Conservation (phyloP, 352 stramenopile genomes). For the Phytopythium chamaehyphon region DNA sequence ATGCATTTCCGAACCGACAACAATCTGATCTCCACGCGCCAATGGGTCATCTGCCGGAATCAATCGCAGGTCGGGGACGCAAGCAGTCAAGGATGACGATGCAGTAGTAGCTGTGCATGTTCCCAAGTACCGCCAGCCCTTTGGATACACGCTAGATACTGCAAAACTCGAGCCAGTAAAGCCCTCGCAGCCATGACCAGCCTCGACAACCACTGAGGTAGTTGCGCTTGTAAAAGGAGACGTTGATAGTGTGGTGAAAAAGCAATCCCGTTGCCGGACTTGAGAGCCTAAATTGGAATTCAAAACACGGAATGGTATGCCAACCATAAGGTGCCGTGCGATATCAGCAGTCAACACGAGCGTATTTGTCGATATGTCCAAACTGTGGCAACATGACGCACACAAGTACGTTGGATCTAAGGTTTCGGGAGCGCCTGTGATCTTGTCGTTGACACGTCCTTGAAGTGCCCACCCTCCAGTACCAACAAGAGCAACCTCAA, state of each 20-base stretch:
- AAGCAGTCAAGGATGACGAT: slow-evolving; percentile 27
- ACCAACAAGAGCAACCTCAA: slow-evolving; percentile 84
- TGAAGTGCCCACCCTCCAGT: slow-evolving; percentile 79
- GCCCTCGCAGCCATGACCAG: slow-evolving; percentile 47
- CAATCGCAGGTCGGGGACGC: slow-evolving; percentile 34
- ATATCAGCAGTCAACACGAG: slow-evolving; percentile 61
- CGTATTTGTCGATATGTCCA: slow-evolving; percentile 34
- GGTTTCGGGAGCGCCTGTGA: slow-evolving; percentile 22
- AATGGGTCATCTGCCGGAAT: slow-evolving; percentile 35
- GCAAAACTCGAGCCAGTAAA: slow-evolving; percentile 38
- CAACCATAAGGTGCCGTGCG: slow-evolving; percentile 42
- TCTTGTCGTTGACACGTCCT: slow-evolving; percentile 84
- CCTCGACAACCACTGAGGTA: slow-evolving; percentile 38
- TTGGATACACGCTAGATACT: slow-evolving; percentile 50
- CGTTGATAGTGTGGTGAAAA: slow-evolving; percentile 57
- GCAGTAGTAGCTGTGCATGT: slow-evolving; percentile 42
- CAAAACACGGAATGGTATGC: slow-evolving; percentile 60
- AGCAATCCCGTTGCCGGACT: slow-evolving; percentile 51
- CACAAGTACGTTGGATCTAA: slow-evolving; percentile 57
- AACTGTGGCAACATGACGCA: slow-evolving; percentile 41
- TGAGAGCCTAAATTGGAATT: slow-evolving; percentile 53
- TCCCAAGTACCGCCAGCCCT: slow-evolving; percentile 66
- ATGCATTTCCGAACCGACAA: slow-evolving; percentile 76
- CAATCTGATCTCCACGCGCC: slow-evolving; percentile 72
- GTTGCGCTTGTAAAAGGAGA: slow-evolving; percentile 22